These are phyloP conservation scores for Solanum corneliomulleri DNA, from an alignment of 257 asterid species.

Conservation along the genomic window DNA sequence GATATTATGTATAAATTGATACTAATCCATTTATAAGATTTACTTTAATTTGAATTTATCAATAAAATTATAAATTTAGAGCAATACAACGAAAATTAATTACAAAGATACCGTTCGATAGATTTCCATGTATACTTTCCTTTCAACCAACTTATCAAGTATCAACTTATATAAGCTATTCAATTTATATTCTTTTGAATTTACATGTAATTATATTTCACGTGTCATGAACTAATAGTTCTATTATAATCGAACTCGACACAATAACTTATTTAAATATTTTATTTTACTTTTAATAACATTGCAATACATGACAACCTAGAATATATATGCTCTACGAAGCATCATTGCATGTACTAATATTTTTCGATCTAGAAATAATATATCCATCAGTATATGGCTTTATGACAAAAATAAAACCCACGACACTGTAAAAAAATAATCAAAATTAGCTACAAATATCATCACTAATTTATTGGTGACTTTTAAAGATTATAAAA, in stretches of 20 bases:
- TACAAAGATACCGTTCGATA: neutral
- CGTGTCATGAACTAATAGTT: neutral
- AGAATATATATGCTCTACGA: neutral
- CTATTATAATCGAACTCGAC: neutral
- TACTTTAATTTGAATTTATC: too few relatives aligned
- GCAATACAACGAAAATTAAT: neutral
- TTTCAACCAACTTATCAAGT: neutral
- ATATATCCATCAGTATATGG: neutral
- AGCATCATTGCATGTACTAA: neutral
- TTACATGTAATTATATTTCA: neutral
- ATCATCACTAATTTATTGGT: too few relatives aligned
- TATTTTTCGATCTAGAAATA: neutral
- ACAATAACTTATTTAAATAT: neutral
- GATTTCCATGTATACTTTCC: neutral
- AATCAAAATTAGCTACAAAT: too few relatives aligned
- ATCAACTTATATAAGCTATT: neutral
- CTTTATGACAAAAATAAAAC: neutral
- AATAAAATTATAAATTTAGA: too few relatives aligned
- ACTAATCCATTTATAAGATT: too few relatives aligned
- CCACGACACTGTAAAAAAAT: neutral
- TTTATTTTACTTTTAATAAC: neutral
- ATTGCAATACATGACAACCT: neutral
- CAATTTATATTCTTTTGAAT: neutral
- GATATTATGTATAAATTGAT: neutral
- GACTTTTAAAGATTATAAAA: too few relatives aligned